Evolutionary conservation across 2,329 filamentous ascomycete genomes (phyloP).

Genomic region (Trichoderma sp.): DNA sequence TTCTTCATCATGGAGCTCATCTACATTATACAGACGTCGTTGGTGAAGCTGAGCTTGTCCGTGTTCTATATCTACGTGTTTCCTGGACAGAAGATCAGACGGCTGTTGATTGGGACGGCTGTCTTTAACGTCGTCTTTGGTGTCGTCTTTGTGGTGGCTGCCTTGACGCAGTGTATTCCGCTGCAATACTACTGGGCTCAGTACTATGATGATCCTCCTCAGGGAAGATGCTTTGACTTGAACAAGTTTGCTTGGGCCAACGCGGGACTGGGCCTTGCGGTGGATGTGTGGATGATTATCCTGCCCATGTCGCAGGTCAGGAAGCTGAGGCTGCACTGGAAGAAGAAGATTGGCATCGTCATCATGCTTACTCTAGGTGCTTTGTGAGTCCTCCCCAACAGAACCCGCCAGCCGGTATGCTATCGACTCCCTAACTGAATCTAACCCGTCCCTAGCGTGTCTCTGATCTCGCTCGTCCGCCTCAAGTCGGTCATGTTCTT

Average conservation of each 20-base stretch:
- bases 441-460: slow-evolving; percentile 35
- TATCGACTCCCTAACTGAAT: not conserved
- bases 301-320: slow-evolving; percentile 46
- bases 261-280: slow-evolving; percentile 45
- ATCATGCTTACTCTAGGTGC: slow-evolving; percentile 50
- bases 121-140: slow-evolving; percentile 39
- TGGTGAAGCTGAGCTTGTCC: slow-evolving; percentile 47
- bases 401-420: not conserved
- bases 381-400: slow-evolving; percentile 38
- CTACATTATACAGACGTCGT: slow-evolving; percentile 44
- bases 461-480: slow-evolving; percentile 39
- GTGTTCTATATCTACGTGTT: slow-evolving; percentile 50
- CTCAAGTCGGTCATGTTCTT: slow-evolving; percentile 38
- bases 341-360: slow-evolving; percentile 48
- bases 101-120: slow-evolving; percentile 40
- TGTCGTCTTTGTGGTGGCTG: slow-evolving; percentile 39
- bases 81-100: slow-evolving; percentile 36
- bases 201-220: slow-evolving; percentile 44
- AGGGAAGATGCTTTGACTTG: slow-evolving; percentile 47
- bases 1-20: slow-evolving; percentile 43
- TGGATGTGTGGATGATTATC: slow-evolving; percentile 49
- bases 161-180: slow-evolving; percentile 45
- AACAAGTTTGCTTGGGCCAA: slow-evolving; percentile 47
- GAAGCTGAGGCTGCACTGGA: slow-evolving; percentile 41
- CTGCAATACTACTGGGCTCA: slow-evolving; percentile 46